Evolutionary conservation across 768 basidiomycete species (phyloP), one percentile per base, ranked within the genome.

Genomic region (Suillus weaverae): DNA sequence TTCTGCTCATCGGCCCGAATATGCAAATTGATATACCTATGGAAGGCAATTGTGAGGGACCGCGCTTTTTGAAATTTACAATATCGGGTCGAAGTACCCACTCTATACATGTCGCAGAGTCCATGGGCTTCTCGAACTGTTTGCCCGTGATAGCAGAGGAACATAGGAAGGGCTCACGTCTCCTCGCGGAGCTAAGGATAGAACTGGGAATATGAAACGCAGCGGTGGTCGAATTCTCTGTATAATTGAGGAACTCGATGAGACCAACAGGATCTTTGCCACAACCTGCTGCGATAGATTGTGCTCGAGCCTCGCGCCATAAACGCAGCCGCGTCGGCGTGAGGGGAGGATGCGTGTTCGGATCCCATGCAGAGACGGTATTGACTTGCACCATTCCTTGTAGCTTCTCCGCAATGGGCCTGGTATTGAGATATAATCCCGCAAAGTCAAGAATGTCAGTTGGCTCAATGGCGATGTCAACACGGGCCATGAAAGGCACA

Each of bases 231-330:
- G 62, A 70, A 51, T 70, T 61, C 7, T 67, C 66, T 8, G 61
- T 67, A 57, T 67, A 66, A 36, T 70, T 70, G 56, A 70, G 64
- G 44, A 70, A 70, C 22, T 70, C 68, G 6, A 70, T 14, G 0
- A 70, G 55, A 7, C 68, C 69, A 30, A 70, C 61, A 6, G 66
- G 68, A 6, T 63, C 48, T 38, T 43, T 20, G 13, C 8, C 22
- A 30, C 30, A 3, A 57, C 60, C 14, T 11, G 39, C n/a, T 2
- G 18, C 44, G 18, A 51, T 43, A 1, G 57, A 43, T 6, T 41
- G 59, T 26, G 67, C 55, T 55, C 66, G 61, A 35, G 46, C 62
- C 0, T 32, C 20, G 6, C 43, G 41, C 69, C 69, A 69, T 64
- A 70, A 55, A 2, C 30, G 50, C 30, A 67, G 54, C 2, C 62